Evolutionary conservation across 179 eudicot genomes (phyloP).

Genomic region (Actinidia chinensis): DNA sequence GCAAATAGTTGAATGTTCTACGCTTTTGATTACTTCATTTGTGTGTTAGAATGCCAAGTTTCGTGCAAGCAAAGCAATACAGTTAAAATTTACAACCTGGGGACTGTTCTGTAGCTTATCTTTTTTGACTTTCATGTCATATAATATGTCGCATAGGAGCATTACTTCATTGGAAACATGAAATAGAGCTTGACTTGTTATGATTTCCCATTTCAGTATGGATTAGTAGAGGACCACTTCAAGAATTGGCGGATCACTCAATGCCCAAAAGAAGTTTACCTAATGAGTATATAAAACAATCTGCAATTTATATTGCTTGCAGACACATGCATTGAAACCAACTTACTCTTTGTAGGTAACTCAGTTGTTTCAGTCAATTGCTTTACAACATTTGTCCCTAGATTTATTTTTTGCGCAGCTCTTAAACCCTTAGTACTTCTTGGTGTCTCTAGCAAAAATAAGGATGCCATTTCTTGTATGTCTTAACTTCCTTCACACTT

Average conservation of each 20-base stretch:
- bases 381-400: background rate
- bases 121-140: conserved; percentile 5
- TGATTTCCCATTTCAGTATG: conserved; percentile 57
- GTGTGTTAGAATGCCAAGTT: conserved; percentile 57
- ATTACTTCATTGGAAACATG: background rate
- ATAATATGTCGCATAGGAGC: background rate
- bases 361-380: background rate
- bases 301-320: conserved; percentile 43
- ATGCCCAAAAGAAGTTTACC: conserved; percentile 63
- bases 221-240: conserved; percentile 93
- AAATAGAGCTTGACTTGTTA: conserved; percentile 14
- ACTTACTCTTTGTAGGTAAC: conserved; percentile 68
- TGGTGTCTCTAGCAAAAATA: background rate
- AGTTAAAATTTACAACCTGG: conserved; percentile 92
- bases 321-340: conserved; percentile 45
- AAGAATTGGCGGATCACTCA: conserved; percentile 61
- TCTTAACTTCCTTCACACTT: background rate
- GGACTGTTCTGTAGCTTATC: conserved; percentile 85
- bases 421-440: background rate
- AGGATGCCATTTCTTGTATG: background rate
- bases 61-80: conserved; percentile 91
- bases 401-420: background rate
- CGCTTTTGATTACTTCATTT: conserved; percentile 13
- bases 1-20: background rate
- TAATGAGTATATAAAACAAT: conserved; percentile 75